Percentiles rank a stretch among this genome's conserved stretches.
phyloP scores from a whole-genome alignment of 306 rosid genomes.

The Trifolium dubium region DNA sequence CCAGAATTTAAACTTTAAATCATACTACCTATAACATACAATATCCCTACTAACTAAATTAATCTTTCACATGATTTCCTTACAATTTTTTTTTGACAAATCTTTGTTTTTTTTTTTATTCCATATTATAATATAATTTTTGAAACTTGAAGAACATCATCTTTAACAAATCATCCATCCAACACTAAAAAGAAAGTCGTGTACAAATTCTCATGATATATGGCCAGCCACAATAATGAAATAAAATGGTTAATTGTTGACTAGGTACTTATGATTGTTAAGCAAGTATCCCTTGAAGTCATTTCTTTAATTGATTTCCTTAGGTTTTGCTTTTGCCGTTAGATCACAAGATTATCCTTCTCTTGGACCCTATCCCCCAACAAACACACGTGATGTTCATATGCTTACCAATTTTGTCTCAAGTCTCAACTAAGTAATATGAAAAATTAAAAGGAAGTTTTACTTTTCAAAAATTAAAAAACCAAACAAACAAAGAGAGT shows the following conservation, averaged over 20 bases:
- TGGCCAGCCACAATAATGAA: slow-evolving; percentile 43
- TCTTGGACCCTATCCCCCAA: slow-evolving; percentile 51
- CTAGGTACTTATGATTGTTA: slow-evolving; percentile 33
- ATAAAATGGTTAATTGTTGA: slow-evolving; percentile 41
- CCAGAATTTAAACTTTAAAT: too few species aligned
- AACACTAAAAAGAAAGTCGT: not conserved
- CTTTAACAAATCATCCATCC: not conserved
- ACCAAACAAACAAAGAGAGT: too few species aligned
- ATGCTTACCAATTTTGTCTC: slow-evolving; percentile 24
- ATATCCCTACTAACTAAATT: too few species aligned
- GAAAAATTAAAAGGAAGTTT: not conserved
- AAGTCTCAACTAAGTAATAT: slow-evolving; percentile 37
- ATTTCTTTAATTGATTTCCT: slow-evolving; percentile 42
- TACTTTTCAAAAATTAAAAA: too few species aligned
- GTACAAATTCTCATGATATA: slow-evolving; percentile 22
- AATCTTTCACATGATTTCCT: not conserved
- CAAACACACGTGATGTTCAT: slow-evolving; percentile 56
- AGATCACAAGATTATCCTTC: slow-evolving; percentile 37
- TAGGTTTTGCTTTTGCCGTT: slow-evolving; percentile 35
- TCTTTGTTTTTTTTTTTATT: not conserved
- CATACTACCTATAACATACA: too few species aligned
- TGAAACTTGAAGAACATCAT: not conserved
- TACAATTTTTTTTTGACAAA: slow-evolving; percentile 1
- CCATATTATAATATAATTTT: slow-evolving; percentile 32
- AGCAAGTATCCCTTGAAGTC: slow-evolving; percentile 34